Conservation (phyloP, 2,329 filamentous ascomycete genomes). For the Arthrobotrys entomopaga region DNA sequence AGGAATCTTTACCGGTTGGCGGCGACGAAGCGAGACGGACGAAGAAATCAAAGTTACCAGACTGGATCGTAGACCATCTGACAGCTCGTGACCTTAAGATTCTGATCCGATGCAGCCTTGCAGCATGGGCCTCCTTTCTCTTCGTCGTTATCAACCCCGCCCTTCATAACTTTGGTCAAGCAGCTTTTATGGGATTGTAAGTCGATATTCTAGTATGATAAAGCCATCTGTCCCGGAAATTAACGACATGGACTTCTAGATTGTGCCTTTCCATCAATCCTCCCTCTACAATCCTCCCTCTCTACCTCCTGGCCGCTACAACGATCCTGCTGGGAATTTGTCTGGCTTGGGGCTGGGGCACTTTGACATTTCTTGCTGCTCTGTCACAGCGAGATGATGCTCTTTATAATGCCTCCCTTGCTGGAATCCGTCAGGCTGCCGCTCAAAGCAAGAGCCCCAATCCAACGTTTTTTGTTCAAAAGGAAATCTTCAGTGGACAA, state of each 20-base stretch:
- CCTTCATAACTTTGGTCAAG: conserved; percentile 63
- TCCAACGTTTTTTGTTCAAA: conserved; percentile 60
- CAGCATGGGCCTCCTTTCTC: conserved; percentile 65
- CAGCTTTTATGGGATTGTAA: conserved; percentile 64
- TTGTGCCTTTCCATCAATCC: conserved; percentile 65
- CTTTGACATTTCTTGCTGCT: conserved; percentile 66
- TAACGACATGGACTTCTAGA: conserved; percentile 33
- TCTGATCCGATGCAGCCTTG: conserved; percentile 65
- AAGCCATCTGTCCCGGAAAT: neutral
- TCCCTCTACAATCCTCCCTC: conserved; percentile 64
- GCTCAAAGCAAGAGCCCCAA: conserved; percentile 59
- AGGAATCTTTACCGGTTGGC: neutral
- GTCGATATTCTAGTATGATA: conserved; percentile 9
- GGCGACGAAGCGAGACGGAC: neutral
- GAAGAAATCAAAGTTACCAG: conserved; percentile 13
- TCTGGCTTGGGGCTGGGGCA: conserved; percentile 66
- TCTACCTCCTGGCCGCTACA: conserved; percentile 64
- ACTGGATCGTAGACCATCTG: conserved; percentile 64
- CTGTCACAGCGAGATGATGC: conserved; percentile 63
- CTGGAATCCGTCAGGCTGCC: conserved; percentile 61
- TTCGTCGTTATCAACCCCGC: conserved; percentile 66
- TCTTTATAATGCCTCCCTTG: conserved; percentile 61
- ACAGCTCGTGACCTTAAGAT: conserved; percentile 65
- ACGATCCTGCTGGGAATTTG: conserved; percentile 65
- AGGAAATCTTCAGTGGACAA: conserved; percentile 64